phyloP scores from a whole-genome alignment of 352 stramenopile genomes.

The Phytophthora litchii region DNA sequence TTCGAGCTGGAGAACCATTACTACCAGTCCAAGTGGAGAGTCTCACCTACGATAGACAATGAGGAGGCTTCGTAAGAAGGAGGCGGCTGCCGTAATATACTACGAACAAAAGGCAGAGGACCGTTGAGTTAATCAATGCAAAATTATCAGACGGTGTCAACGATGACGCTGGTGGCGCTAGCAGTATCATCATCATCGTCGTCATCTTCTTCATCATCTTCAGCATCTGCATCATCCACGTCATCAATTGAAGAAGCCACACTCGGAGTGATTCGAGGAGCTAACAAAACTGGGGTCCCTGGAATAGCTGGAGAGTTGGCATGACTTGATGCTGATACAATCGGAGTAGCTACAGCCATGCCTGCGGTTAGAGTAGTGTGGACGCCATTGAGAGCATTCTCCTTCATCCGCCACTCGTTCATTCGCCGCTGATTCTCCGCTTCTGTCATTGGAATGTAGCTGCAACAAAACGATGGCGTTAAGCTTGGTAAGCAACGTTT shows the following conservation, averaged over 20 bases:
- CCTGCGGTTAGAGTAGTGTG: constrained; percentile 25
- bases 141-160: constrained; percentile 18
- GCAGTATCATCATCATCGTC: constrained; percentile 64
- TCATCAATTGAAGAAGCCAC: constrained; percentile 39
- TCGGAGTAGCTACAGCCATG: constrained; percentile 24
- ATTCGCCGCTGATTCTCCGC: constrained; percentile 77
- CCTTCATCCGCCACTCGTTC: constrained; percentile 80
- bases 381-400: constrained; percentile 54
- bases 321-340: constrained; percentile 15
- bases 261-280: constrained; percentile 31
- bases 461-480: constrained; percentile 25
- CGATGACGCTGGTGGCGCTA: constrained; percentile 41
- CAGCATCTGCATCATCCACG: constrained; percentile 42
- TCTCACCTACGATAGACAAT: constrained; percentile 31
- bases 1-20: constrained; percentile 87
- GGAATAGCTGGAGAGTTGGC: constrained; percentile 19
- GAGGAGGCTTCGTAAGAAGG: constrained; percentile 19
- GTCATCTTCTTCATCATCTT: constrained; percentile 53
- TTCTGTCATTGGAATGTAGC: constrained; percentile 79
- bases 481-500: background rate
- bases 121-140: constrained; percentile 13
- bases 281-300: constrained; percentile 26
- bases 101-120: constrained; percentile 9
- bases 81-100: constrained; percentile 17
- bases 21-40: constrained; percentile 83